A percentile compares a stretch with the other conserved stretches of the same genome.
These are phyloP conservation scores for Alternaria metachromatica DNA, from an alignment of 2,329 filamentous ascomycete species.

Conservation along the genomic window DNA sequence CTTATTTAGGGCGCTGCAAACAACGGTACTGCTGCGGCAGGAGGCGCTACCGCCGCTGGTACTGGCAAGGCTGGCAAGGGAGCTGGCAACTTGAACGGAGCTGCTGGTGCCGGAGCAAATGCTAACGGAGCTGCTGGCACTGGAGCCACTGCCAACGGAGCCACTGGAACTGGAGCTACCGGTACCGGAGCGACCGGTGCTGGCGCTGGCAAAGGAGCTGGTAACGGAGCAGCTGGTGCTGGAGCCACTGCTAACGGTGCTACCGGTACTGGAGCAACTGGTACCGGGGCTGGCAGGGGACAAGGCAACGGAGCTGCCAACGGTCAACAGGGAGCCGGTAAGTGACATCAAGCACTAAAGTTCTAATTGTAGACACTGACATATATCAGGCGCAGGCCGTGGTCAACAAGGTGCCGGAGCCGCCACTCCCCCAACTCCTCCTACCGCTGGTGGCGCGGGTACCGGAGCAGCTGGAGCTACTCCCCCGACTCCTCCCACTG, in stretches of 20 bases:
- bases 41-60: background rate
- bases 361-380: background rate
- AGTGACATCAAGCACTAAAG: background rate
- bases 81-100: background rate
- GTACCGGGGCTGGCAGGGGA: background rate
- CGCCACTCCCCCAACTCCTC: background rate
- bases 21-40: conserved; percentile 5
- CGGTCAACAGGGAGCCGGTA: background rate
- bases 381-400: background rate
- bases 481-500: background rate
- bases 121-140: background rate
- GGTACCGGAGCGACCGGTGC: background rate
- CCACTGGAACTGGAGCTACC: background rate
- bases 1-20: background rate
- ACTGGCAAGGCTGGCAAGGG: background rate
- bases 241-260: background rate
- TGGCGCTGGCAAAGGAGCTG: background rate
- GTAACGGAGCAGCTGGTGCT: conserved; percentile 1
- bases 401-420: background rate
- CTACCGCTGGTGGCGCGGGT: background rate
- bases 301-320: background rate
- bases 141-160: background rate
- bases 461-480: background rate
- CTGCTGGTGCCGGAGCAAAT: background rate
- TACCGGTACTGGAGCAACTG: background rate